Conservation (phyloP, 495 filamentous ascomycete genomes). For the Poronia punctata region DNA sequence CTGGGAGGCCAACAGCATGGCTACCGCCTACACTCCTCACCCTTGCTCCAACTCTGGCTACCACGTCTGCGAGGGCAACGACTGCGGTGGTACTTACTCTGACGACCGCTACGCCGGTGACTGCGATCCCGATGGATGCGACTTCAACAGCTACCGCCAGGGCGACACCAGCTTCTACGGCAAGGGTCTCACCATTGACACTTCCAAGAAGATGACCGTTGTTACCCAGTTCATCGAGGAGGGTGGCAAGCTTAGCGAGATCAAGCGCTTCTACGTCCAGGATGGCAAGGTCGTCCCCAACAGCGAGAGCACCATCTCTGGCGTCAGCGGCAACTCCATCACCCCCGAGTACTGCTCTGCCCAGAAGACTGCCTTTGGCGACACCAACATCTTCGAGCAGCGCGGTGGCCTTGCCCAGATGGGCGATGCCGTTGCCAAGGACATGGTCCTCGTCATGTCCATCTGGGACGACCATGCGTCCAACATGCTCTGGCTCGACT, state of each 20-base stretch:
- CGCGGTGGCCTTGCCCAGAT: slow-evolving; percentile 57
- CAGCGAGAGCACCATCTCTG: slow-evolving; percentile 41
- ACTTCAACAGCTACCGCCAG: slow-evolving; percentile 48
- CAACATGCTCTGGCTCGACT: slow-evolving; percentile 81
- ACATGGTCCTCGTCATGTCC: slow-evolving; percentile 67
- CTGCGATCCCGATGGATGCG: slow-evolving; percentile 45
- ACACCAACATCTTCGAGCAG: slow-evolving; percentile 46
- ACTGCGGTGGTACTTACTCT: slow-evolving; percentile 45
- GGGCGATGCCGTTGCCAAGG: slow-evolving; percentile 45
- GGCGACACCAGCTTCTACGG: slow-evolving; percentile 56
- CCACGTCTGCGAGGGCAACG: slow-evolving; percentile 37
- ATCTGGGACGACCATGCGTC: slow-evolving; percentile 68
- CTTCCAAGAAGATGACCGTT: slow-evolving; percentile 53
- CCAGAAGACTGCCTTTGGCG: slow-evolving; percentile 57
- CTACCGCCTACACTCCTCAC: slow-evolving; percentile 59
- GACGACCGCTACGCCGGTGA: slow-evolving; percentile 38
- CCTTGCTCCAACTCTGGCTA: slow-evolving; percentile 46
- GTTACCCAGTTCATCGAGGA: slow-evolving; percentile 62
- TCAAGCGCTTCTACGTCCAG: slow-evolving; percentile 60
- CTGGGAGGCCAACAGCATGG: slow-evolving; percentile 61
- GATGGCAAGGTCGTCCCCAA: slow-evolving; percentile 49
- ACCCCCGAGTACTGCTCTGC: slow-evolving; percentile 23
- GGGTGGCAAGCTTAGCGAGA: slow-evolving; percentile 48
- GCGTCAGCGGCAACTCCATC: slow-evolving; percentile 43
- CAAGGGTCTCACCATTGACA: slow-evolving; percentile 48